Percentiles rank a stretch among this genome's conserved stretches.
phyloP scores from a whole-genome alignment of 257 asterid species.

The Fraxinus cuspidata region DNA sequence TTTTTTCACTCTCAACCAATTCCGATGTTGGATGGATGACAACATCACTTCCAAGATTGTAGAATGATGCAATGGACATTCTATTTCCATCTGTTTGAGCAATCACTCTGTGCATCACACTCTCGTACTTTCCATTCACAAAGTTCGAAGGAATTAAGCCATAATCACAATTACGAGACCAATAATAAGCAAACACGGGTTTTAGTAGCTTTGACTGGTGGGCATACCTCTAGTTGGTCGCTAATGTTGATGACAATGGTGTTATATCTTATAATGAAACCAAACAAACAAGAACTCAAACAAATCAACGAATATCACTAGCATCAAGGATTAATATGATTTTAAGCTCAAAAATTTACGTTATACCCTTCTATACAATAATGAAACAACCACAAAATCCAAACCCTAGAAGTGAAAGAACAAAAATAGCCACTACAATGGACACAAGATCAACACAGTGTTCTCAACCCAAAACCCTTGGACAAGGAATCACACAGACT shows the following conservation, averaged over 20 bases:
- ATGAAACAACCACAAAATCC: no score
- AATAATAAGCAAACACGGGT: not conserved
- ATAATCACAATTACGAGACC: not conserved
- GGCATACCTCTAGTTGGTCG: constrained; percentile 66
- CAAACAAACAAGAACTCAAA: no score
- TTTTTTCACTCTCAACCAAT: constrained; percentile 49
- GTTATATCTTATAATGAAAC: no score
- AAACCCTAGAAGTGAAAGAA: no score
- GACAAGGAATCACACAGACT: no score
- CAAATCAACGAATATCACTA: no score
- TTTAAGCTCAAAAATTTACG: no score
- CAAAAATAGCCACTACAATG: no score
- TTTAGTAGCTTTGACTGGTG: not conserved
- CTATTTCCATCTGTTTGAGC: constrained; percentile 60
- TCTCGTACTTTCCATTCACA: constrained; percentile 61
- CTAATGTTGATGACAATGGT: constrained; percentile 68
- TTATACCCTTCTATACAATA: no score
- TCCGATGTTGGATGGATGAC: constrained; percentile 62
- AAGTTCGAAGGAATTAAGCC: not conserved
- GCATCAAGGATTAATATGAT: no score
- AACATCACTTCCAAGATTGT: constrained; percentile 67
- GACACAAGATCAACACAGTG: no score
- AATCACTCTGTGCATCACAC: constrained; percentile 58
- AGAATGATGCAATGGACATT: constrained; percentile 71
- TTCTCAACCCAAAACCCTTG: no score